A percentile compares a stretch with the other conserved stretches of the same genome.
These are phyloP conservation scores for Penicillium bovifimosum DNA, from an alignment of 495 filamentous ascomycete genomes.

Conservation along the genomic window DNA sequence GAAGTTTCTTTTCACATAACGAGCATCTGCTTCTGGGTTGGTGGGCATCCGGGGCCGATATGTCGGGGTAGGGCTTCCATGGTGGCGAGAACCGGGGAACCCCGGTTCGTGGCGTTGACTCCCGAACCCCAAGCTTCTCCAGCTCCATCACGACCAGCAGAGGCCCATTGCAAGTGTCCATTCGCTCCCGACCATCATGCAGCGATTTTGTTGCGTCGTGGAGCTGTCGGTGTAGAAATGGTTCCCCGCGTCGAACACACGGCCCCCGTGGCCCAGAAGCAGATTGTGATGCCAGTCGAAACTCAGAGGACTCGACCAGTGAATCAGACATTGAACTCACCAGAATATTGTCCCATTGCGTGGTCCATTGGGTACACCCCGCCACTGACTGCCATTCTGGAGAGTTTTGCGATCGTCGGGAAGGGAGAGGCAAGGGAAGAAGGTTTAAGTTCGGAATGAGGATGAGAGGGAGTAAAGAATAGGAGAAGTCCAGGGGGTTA, in stretches of 20 bases:
- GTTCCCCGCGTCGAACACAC: background rate
- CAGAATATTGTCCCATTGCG: conserved; percentile 15
- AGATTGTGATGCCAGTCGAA: background rate
- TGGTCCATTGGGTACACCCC: conserved; percentile 26
- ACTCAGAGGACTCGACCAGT: background rate
- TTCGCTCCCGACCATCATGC: background rate
- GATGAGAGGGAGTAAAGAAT: background rate
- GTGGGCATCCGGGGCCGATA: background rate
- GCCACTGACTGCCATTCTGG: conserved; percentile 18
- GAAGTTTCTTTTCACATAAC: background rate
- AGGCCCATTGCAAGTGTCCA: background rate
- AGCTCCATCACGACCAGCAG: background rate
- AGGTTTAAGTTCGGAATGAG: background rate
- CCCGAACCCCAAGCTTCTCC: background rate
- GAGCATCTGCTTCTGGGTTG: too few relatives aligned
- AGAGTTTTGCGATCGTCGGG: background rate
- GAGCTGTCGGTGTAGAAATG: background rate
- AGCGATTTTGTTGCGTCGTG: background rate
- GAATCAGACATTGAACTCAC: conserved; percentile 12
- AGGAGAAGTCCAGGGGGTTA: too few relatives aligned
- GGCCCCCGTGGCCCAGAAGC: background rate
- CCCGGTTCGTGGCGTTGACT: background rate
- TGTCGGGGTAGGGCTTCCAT: background rate
- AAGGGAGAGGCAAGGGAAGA: conserved; percentile 6
- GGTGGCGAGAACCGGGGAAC: background rate